Conservation (phyloP, 306 rosid genomes). For the Potentilla sterilis region DNA sequence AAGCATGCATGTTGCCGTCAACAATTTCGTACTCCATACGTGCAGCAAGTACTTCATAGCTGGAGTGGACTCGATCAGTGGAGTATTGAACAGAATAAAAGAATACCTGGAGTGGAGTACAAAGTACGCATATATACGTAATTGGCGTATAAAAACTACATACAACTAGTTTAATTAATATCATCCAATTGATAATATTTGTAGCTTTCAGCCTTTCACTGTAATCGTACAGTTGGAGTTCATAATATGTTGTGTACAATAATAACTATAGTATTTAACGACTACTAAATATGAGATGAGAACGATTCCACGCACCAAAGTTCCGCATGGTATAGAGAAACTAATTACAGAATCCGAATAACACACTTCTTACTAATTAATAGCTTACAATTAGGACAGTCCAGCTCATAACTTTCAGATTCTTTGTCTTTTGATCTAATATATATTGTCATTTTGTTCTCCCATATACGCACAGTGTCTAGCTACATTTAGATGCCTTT, state of each 20-base stretch:
- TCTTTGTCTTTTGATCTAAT: neutral
- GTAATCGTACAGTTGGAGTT: neutral
- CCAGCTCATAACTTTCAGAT: neutral
- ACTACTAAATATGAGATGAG: too few relatives aligned
- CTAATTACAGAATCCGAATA: neutral
- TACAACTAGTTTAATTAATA: neutral
- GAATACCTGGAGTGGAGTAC: neutral
- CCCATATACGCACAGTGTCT: neutral
- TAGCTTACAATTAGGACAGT: neutral
- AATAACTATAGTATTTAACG: too few relatives aligned
- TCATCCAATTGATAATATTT: neutral
- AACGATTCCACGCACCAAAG: too few relatives aligned
- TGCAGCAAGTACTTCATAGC: neutral
- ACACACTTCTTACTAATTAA: neutral
- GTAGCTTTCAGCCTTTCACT: neutral
- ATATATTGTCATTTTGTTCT: neutral
- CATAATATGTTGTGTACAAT: neutral
- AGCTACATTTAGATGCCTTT: neutral
- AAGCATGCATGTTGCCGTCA: neutral
- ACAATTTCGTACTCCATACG: conserved; percentile 4
- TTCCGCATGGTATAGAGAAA: neutral
- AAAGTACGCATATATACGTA: neutral
- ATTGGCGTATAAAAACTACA: too few relatives aligned
- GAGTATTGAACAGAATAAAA: too few relatives aligned
- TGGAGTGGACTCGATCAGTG: neutral